Base-by-base conservation (phyloP, 176 grass and related monocot species). In the Aechmea fasciata region DNA sequence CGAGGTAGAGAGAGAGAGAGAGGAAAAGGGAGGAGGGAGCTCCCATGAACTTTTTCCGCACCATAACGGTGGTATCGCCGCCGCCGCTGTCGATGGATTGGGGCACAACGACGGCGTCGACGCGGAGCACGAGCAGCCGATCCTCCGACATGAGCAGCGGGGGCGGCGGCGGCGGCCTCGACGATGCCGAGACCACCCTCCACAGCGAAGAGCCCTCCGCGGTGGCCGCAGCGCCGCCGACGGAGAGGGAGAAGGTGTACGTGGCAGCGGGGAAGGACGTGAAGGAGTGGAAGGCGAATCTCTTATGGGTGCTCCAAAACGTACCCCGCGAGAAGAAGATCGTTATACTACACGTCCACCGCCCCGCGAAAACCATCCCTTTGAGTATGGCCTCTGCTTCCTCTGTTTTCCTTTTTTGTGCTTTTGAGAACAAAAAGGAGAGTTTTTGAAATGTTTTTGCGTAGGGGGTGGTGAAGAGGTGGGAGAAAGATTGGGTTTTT, bases 341-440 rank as follows among this genome's bases (percentile, higher is more conserved):
- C n/a, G 80, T 93, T 3, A 73, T 93, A 69, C n/a, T 62, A 50
- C 90, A 93, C 78, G 71, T 93, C 52, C 90, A 79, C 12, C 9
- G 25, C 10, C 63, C 63, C 2, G 7, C 63, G 22, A 29, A 65
- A 65, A 12, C 63, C 12, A 65, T 65, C 12, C 25, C 63, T 12
- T 24, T 65, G 13, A 65, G 63, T 29, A 12, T 0, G 25, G 11
- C 24, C 29, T 65, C 11, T 65, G 1, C 63, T 12, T 23, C 29
- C 29, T 5, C 3, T 33, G 2, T 33, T 33, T 23, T 23, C 22
- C 22, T 33, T 33, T 33, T 33, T 33, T 33, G 29, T 33, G 29
- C 29, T 33, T 33, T 33, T 33, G 29, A 33, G 29, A 33, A 33
- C 29, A 5, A 33, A 33, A 33, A 33, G 29, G 3, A 33, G 29